Percentiles rank a stretch among this genome's conserved stretches.
Evolutionary conservation across 2,329 filamentous ascomycete species (phyloP).

Genomic region (Alternaria atra): DNA sequence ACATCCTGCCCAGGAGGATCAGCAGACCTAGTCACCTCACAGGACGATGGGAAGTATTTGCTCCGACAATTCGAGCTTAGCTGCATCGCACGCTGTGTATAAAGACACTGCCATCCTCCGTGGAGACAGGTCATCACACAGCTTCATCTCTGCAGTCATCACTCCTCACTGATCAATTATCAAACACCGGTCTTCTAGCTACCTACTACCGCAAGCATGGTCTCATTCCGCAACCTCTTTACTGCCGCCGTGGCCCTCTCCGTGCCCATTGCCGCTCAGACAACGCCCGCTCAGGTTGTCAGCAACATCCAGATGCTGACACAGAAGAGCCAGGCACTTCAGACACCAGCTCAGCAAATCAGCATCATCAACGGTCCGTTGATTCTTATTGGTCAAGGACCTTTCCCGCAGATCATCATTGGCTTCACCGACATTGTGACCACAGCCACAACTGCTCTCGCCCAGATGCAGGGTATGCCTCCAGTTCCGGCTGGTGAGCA

Average conservation of each 20-base stretch:
- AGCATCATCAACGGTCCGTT: slow-evolving; percentile 19
- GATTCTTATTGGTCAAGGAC: slow-evolving; percentile 20
- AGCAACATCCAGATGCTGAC: slow-evolving; percentile 21
- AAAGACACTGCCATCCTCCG: slow-evolving; percentile 6
- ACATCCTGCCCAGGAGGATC: slow-evolving; percentile 6
- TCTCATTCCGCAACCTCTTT: slow-evolving; percentile 26
- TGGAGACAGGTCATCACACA: slow-evolving; percentile 9
- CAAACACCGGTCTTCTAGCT: neutral
- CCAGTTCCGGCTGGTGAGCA: slow-evolving; percentile 8
- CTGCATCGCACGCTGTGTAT: slow-evolving; percentile 3
- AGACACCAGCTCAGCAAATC: slow-evolving; percentile 20
- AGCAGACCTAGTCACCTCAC: slow-evolving; percentile 1
- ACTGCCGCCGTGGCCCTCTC: slow-evolving; percentile 22
- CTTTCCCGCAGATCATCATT: slow-evolving; percentile 17
- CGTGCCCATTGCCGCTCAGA: slow-evolving; percentile 15
- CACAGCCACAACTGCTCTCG: slow-evolving; percentile 10
- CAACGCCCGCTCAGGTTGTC: slow-evolving; percentile 16
- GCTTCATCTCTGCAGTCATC: slow-evolving; percentile 10
- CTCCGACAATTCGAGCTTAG: neutral
- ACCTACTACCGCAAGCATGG: slow-evolving; percentile 18
- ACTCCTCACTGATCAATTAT: slow-evolving; percentile 5
- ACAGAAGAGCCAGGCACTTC: slow-evolving; percentile 19
- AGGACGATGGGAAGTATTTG: neutral
- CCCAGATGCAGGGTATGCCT: slow-evolving; percentile 14
- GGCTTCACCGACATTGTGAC: slow-evolving; percentile 23